phyloP scores from a whole-genome alignment of 2,329 filamentous ascomycete species.

The Nigrospora sphaerica region DNA sequence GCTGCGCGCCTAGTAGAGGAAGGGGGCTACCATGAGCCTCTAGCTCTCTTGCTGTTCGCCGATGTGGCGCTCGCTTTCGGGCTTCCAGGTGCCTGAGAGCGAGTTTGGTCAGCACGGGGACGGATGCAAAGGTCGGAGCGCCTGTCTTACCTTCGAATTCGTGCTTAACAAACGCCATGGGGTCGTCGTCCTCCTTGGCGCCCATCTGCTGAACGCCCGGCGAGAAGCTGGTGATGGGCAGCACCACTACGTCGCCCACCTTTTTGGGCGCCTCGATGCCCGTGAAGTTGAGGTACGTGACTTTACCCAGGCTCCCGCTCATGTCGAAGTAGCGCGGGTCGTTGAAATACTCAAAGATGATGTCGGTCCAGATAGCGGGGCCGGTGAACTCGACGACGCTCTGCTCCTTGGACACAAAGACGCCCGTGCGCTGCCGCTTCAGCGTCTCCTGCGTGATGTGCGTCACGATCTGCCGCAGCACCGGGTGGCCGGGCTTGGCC shows the following conservation, averaged over 20 bases:
- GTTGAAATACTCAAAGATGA: slow-evolving; percentile 89
- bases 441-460: slow-evolving; percentile 81
- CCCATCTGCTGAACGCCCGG: slow-evolving; percentile 93
- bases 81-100: slow-evolving; percentile 64
- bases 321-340: slow-evolving; percentile 83
- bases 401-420: slow-evolving; percentile 49
- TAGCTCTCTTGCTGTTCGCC: slow-evolving; percentile 34
- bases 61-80: slow-evolving; percentile 64
- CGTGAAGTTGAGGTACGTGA: slow-evolving; percentile 85
- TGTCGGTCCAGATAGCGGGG: slow-evolving; percentile 90
- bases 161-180: slow-evolving; percentile 97
- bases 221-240: slow-evolving; percentile 96
- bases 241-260: slow-evolving; percentile 84
- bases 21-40: slow-evolving; percentile 13
- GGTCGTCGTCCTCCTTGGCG: slow-evolving; percentile 78
- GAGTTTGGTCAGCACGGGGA: slow-evolving; percentile 9
- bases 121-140: neutral
- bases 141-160: slow-evolving; percentile 77
- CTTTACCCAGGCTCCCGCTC: slow-evolving; percentile 59
- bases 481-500: slow-evolving; percentile 86
- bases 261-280: slow-evolving; percentile 77
- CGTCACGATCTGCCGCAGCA: slow-evolving; percentile 79
- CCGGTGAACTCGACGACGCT: slow-evolving; percentile 91
- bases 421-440: slow-evolving; percentile 56
- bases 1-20: neutral